Base-by-base conservation (phyloP, 2,329 filamentous ascomycete genomes). In the Phoma sp. region DNA sequence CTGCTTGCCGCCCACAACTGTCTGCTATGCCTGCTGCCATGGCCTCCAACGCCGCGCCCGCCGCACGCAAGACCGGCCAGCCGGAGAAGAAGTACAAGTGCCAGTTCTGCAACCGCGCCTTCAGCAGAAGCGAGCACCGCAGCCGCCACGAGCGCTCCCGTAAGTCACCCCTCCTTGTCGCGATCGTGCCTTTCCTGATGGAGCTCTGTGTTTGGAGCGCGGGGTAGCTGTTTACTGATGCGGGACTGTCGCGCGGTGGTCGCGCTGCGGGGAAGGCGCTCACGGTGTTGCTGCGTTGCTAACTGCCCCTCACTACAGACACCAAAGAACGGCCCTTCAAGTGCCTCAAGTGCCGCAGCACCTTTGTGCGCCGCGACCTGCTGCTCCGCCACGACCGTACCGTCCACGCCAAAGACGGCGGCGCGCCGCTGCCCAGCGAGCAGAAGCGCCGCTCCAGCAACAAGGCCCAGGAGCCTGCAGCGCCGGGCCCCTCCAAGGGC, bases 21-120 rank as follows among this genome's bases (percentile, higher is more conserved):
- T 27, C 29, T n/a, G 38, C 40, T 38, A 91, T 91, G 88, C 87
- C 88, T 80, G 84, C 87, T 75, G 84, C 69, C 47, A 76, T 88
- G 78, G 86, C 87, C 68, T 82, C 89, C 72, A 80, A 86, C 72
- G 85, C 91, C 72, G 85, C 87, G 72, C 69, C 74, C 57, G 84
- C 85, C 68, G 83, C 88, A 71, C 87, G 90, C 78, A 96, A 96
- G 79, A 78, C 88, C 64, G 69, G 71, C 58, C 88, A 86, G 67
- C 91, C 93, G 52, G 95, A 98, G 82, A 93, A 96, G 83, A 96
- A 97, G 80, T 99, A 99, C 86, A 97, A 98, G 78, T 99, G 95
- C 81, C 92, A 96, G 82, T 98, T 96, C 79, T 98, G 95, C 82
- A 93, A 93, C 79, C 86, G 95, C 77, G 95, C 95, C 61, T 99